Percentiles rank a stretch among this genome's conserved stretches.
These are phyloP conservation scores for barrel medic (Medicago truncatula) DNA, from an alignment of 306 rosid genomes.

Conservation along the genomic window MtrunA17r5.0-ANR NC_053042.1:29957501-29958000, in stretches of 20 bases:
- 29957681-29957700: background rate
- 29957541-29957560: no score
- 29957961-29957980: slow-evolving; percentile 27
- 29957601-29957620: background rate
- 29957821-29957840: slow-evolving; percentile 50
- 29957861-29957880: slow-evolving; percentile 16
- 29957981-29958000: slow-evolving; percentile 54
- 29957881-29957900: slow-evolving; percentile 21
- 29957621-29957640: background rate
- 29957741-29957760: slow-evolving; percentile 60
- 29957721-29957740: slow-evolving; percentile 58
- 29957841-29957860: slow-evolving; percentile 69
- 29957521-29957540: no score
- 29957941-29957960: background rate
- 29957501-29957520: no score
- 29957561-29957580: background rate
- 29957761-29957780: slow-evolving; percentile 64
- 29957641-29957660: slow-evolving; percentile 4
- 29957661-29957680: background rate
- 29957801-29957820: slow-evolving; percentile 37
- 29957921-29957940: background rate
- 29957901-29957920: slow-evolving; percentile 26
- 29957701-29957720: slow-evolving; percentile 41
- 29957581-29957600: background rate
- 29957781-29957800: slow-evolving; percentile 46